Evolutionary conservation across 179 eudicot genomes (phyloP).

Genomic region (Actinidia polygama): DNA sequence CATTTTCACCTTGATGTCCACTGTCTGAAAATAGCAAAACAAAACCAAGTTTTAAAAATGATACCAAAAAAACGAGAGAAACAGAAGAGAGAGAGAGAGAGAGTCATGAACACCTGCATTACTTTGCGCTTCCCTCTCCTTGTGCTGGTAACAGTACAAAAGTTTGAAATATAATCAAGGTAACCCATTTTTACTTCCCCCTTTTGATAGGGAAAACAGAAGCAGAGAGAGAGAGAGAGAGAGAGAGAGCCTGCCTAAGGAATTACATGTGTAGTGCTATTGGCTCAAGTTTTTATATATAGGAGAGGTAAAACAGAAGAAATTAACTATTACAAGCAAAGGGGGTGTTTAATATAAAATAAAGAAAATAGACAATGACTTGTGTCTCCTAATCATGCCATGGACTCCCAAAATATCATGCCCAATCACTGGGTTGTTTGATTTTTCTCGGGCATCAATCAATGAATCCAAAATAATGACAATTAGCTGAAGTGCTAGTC

Average conservation of each 20-base stretch:
- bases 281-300: neutral
- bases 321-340: neutral
- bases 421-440: neutral
- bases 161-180: slow-evolving; percentile 50
- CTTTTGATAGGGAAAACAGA: neutral
- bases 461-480: neutral
- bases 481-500: neutral
- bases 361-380: neutral
- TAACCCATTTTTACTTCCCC: slow-evolving; percentile 46
- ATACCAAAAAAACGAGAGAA: neutral
- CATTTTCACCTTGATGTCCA: slow-evolving; percentile 54
- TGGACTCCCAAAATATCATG: slow-evolving; percentile 2
- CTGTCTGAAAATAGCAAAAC: slow-evolving; percentile 35
- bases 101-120: slow-evolving; percentile 40
- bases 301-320: neutral
- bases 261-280: neutral
- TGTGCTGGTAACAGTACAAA: slow-evolving; percentile 47
- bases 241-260: neutral
- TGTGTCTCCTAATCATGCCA: neutral
- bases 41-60: neutral
- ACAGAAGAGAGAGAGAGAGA: neutral
- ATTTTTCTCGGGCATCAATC: no score
- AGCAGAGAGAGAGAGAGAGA: neutral
- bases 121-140: slow-evolving; percentile 55
- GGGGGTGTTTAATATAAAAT: neutral